These are phyloP conservation scores for Globisporangium viniferum DNA, from an alignment of 352 stramenopile genomes.

Conservation along the genomic window DNA sequence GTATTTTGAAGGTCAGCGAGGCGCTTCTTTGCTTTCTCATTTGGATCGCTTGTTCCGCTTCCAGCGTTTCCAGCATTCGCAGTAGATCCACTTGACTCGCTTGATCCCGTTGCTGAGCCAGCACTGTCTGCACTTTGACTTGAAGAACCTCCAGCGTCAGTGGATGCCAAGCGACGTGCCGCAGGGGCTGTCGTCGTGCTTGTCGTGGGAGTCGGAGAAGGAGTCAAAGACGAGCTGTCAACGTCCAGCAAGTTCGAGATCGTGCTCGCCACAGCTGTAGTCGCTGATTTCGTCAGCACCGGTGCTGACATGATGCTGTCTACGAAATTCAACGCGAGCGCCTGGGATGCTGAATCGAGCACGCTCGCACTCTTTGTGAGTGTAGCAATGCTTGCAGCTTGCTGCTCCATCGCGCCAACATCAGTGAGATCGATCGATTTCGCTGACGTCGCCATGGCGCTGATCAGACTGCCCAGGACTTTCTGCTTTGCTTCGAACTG, in stretches of 20 bases:
- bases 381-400: slow-evolving; percentile 60
- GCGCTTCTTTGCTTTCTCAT: slow-evolving; percentile 28
- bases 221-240: slow-evolving; percentile 14
- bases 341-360: slow-evolving; percentile 43
- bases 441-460: slow-evolving; percentile 49
- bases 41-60: slow-evolving; percentile 16
- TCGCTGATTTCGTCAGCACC: slow-evolving; percentile 48
- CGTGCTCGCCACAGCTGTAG: slow-evolving; percentile 43
- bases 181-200: background rate
- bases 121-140: background rate
- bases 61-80: slow-evolving; percentile 5
- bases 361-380: slow-evolving; percentile 62
- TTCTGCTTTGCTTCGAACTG: slow-evolving; percentile 54
- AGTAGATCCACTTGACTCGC: background rate
- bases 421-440: slow-evolving; percentile 50
- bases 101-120: background rate
- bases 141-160: background rate
- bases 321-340: slow-evolving; percentile 48
- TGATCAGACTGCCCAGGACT: slow-evolving; percentile 46
- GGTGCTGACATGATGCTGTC: slow-evolving; percentile 52
- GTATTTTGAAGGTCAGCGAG: slow-evolving; percentile 40
- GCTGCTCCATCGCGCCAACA: slow-evolving; percentile 52
- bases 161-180: background rate
- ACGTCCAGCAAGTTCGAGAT: slow-evolving; percentile 64
- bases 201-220: slow-evolving; percentile 1